Conservation (phyloP, 2,329 filamentous ascomycete genomes). For the Beauveria caledonica region DNA sequence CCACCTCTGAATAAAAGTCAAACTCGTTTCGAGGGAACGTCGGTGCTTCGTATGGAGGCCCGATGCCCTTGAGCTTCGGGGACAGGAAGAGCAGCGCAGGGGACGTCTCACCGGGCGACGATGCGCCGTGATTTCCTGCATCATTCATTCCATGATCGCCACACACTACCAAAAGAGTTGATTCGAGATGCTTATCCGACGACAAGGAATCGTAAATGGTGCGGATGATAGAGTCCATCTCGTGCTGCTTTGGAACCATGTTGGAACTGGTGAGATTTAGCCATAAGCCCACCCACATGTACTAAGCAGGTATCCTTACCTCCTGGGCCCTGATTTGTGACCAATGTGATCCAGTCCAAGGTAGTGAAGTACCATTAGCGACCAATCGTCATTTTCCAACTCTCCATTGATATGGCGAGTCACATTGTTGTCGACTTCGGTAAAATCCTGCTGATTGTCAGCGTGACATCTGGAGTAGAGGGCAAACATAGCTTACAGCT, state of each 20-base stretch:
- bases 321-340: constrained; percentile 85
- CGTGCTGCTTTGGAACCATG: constrained; percentile 86
- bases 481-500: constrained; percentile 55
- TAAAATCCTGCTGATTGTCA: constrained; percentile 66
- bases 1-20: constrained; percentile 74
- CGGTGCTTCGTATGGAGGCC: constrained; percentile 40
- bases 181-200: constrained; percentile 58
- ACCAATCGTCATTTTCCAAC: constrained; percentile 74
- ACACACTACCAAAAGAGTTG: constrained; percentile 75
- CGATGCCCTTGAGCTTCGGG: constrained; percentile 62
- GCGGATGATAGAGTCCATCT: constrained; percentile 82
- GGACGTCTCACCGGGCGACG: constrained; percentile 87
- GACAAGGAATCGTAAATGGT: constrained; percentile 71
- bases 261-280: constrained; percentile 51
- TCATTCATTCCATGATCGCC: constrained; percentile 99
- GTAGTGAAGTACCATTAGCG: constrained; percentile 89
- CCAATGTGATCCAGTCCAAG: constrained; percentile 95
- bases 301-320: constrained; percentile 36
- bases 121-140: constrained; percentile 92
- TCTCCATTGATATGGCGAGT: constrained; percentile 80
- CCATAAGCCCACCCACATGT: not conserved
- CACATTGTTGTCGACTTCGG: constrained; percentile 95
- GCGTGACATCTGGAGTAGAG: not conserved
- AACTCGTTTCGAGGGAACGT: constrained; percentile 59
- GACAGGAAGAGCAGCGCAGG: constrained; percentile 87